Conservation (phyloP, 2,329 filamentous ascomycete species). For the Helotiales sp. region DNA sequence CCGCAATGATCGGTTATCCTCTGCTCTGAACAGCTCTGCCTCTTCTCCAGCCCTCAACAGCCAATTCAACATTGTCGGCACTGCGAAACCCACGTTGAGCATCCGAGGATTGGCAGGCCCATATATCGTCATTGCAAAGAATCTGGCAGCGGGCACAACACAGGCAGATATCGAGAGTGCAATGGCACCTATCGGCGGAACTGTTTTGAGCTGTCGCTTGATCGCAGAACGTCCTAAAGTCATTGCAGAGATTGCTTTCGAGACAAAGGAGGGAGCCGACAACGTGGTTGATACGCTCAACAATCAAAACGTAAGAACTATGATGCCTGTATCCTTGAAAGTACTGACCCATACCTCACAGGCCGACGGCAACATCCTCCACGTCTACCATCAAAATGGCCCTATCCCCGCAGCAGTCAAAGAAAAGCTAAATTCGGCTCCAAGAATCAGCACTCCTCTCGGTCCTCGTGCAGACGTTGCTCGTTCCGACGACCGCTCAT, state of each 20-base stretch:
- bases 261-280: slow-evolving; percentile 70
- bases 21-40: slow-evolving; percentile 29
- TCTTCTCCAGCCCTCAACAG: slow-evolving; percentile 35
- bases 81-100: slow-evolving; percentile 47
- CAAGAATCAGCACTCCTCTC: slow-evolving; percentile 24
- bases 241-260: slow-evolving; percentile 76
- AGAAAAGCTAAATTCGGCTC: not conserved
- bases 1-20: slow-evolving; percentile 30
- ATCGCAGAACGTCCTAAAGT: slow-evolving; percentile 69
- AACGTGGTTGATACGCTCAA: slow-evolving; percentile 75
- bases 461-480: slow-evolving; percentile 33
- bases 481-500: slow-evolving; percentile 22
- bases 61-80: slow-evolving; percentile 37
- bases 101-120: slow-evolving; percentile 75
- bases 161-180: slow-evolving; percentile 81
- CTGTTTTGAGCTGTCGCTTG: slow-evolving; percentile 66
- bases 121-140: slow-evolving; percentile 72
- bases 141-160: slow-evolving; percentile 80
- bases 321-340: not conserved
- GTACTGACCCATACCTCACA: slow-evolving; percentile 30
- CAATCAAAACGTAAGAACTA: slow-evolving; percentile 66
- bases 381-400: slow-evolving; percentile 69
- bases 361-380: slow-evolving; percentile 74
- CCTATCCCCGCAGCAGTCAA: slow-evolving; percentile 19
- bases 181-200: slow-evolving; percentile 72